Conservation (phyloP, 2,329 filamentous ascomycete genomes). For the Sporothrix variecibatus region DNA sequence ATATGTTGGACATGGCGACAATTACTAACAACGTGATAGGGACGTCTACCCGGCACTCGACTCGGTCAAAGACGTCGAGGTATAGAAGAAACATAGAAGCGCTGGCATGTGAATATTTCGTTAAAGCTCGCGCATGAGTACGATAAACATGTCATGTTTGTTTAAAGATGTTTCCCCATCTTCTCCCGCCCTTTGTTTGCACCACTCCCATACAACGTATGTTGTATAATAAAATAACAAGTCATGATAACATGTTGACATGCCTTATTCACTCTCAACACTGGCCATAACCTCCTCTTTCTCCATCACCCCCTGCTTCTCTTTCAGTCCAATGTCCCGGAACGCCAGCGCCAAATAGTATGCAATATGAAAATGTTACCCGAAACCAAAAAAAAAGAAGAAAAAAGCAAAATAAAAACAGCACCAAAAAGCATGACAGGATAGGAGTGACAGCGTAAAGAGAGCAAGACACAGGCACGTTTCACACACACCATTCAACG, state of each 20-base stretch:
- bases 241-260: neutral
- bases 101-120: neutral
- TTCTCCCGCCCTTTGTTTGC: neutral
- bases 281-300: neutral
- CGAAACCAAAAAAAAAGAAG: neutral
- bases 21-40: constrained; percentile 11
- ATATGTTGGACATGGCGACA: neutral
- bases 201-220: neutral
- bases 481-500: neutral
- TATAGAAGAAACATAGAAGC: neutral
- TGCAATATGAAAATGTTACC: constrained; percentile 22
- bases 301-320: neutral
- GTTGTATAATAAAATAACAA: neutral
- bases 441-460: neutral
- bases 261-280: neutral
- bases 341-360: constrained; percentile 27
- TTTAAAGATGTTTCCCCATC: neutral
- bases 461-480: neutral
- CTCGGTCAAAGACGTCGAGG: neutral
- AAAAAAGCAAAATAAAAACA: constrained; percentile 15
- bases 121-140: neutral
- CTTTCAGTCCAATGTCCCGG: constrained; percentile 14
- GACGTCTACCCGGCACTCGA: constrained; percentile 30
- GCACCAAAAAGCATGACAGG: neutral
- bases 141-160: neutral